A percentile compares a stretch with the other conserved stretches of the same genome.
Conservation (phyloP, 179 eudicot species). For the Sideroxylon spinosum region DNA sequence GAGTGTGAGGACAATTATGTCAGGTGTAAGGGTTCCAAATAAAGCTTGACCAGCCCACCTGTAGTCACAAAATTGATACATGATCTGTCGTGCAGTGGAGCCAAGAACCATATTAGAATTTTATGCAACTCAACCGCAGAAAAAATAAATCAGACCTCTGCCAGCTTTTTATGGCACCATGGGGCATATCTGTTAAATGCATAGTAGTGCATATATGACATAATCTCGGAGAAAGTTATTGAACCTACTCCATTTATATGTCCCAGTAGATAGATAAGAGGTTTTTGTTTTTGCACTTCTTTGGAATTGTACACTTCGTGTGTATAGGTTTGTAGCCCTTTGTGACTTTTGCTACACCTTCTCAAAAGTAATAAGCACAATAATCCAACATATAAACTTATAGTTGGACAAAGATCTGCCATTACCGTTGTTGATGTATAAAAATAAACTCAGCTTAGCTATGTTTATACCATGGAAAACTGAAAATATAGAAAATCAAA, state of each 20-base stretch:
- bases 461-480: too few relatives aligned
- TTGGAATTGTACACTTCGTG: too few relatives aligned
- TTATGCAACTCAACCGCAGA: neutral
- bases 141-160: neutral
- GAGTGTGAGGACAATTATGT: conserved; percentile 78
- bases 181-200: neutral
- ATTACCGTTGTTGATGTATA: neutral
- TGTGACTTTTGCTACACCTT: too few relatives aligned
- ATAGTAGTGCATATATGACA: neutral
- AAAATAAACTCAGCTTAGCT: neutral
- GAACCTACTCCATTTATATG: neutral
- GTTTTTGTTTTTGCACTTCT: too few relatives aligned
- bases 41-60: conserved; percentile 99
- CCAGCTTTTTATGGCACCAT: neutral
- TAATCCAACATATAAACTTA: too few relatives aligned
- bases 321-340: too few relatives aligned
- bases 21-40: conserved; percentile 92
- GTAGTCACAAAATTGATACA: conserved; percentile 16
- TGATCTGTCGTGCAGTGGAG: conserved; percentile 3
- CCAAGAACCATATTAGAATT: conserved; percentile 3
- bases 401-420: neutral
- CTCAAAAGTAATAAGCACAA: too few relatives aligned
- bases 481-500: neutral
- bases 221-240: neutral
- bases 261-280: neutral